Evolutionary conservation across 257 asterid species (phyloP), one percentile per base, ranked within the genome.

Genomic region (Echites panduratus): DNA sequence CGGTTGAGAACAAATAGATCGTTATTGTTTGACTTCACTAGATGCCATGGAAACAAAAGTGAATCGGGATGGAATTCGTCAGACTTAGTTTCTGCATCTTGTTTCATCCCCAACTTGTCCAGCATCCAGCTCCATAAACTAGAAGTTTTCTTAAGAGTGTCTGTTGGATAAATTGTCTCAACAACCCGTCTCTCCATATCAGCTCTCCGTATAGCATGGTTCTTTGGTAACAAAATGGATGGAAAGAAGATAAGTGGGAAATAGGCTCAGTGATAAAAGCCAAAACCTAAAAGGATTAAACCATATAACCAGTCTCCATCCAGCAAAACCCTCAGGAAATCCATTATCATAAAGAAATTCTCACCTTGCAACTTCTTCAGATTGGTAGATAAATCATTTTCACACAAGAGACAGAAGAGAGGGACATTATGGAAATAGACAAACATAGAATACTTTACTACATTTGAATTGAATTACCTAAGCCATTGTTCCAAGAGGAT

Each of bases 201-300:
- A 79, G 97, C 98, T 82, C 86, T 89, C 84, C 98, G 84, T 81
- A 94, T 86, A 77, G 97, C 96, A 85, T 94, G 97, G 83, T 94
- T 94, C 98, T 94, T 80, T 59, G 58, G 66, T 45, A 75, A 85
- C 56, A 50, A 78, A 32, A 74, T 53, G 22, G 54, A 52, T 12
- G 76, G 56, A 73, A 66, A 71, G 27, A 73, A 58, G 71, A 70
- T 16, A 20, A 66, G 64, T 75, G 72, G 61, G 67, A 70, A 70
- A 65, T 24, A 59, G 78, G 71, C 40, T 26, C 57, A 2, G 35
- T 50, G 54, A 4, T n/a, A 63, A 41, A 63, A 35, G 24, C 38
- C 19, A 27, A 57, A 45, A 38, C 62, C 6, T 9, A 59, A 40
- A 57, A 14, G 20, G 63, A 70, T 19, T 35, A 68, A 24, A 44